Evolutionary conservation across 805 yeast species (phyloP), one percentile per base, ranked within the genome.

Genomic region (Hanseniaspora pseudoguilliermondii): DNA sequence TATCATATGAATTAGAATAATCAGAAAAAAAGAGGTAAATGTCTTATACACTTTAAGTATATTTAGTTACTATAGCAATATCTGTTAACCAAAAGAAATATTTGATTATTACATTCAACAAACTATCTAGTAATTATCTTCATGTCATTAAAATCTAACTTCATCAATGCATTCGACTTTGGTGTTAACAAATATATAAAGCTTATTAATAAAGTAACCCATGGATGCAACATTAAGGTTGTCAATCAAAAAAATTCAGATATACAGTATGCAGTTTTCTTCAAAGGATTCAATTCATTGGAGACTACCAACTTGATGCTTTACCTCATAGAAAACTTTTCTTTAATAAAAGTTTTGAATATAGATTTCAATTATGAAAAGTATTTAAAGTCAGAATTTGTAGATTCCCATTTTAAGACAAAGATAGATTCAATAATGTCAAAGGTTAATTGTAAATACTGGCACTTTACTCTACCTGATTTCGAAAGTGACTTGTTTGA

Each of bases 381-480:
- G 4, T 51, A 51, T 27, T 11, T 43, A 10, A 29, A 35, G 20
- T 34, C 34, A n/a, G 25, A 27, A 4, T 6, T 16, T 8, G 27
- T 23, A 18, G 40, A 51, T 20, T 8, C 27, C 3, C 29, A 18
- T 18, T 43, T 23, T 13, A 36, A 51, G n/a, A 27, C 27, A 16
- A 36, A 36, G 10, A 35, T 51, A 11, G 7, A 35, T n/a, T 2
- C 18, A 27, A 32, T 51, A 25, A 15, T 50, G 15, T 8, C 13
- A 16, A 18, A 21, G 3, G 9, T 50, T 4, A 51, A 51, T 23
- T 23, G 20, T 9, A 43, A 47, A 36, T 51, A 51, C 27, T 51
- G 55, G 55, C 49, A 51, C 15, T 51, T 51, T 27, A 18, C 15
- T n/a, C 27, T 51, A 7, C 55, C 55, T 15, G 49, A 51, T 18